Base-by-base conservation (phyloP, 2,329 filamentous ascomycete species). In the Aaosphaeria arxii region DNA sequence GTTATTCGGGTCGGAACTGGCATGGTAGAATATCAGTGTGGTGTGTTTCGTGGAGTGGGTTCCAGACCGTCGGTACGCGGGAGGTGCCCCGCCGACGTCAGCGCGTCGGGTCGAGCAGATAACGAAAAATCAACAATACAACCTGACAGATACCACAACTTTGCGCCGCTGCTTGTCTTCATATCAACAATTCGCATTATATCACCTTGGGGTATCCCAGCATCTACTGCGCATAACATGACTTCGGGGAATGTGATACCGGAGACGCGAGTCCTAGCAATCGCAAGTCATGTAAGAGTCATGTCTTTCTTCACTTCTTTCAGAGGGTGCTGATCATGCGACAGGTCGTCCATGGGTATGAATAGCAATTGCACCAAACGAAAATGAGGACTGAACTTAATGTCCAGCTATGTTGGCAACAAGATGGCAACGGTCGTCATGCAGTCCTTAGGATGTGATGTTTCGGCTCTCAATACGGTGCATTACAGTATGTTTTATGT, bases 371-470 rank as follows among this genome's bases (percentile, higher is more conserved):
- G 28, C 29, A 33, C 7, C 5, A 39, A 11, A 44, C 47, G 39
- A 28, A 38, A 36, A 9, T 13, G n/a, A 28, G 49, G 44, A 53
- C 64, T 69, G 42, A 70, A 24, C 45, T 17, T 39, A 24, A 31
- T 33, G 41, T 44, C 45, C 69, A 96, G 94, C 68, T 92, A 96
- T 80, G 94, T 99, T 58, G 94, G 94, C 44, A 99, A 99, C 71
- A 96, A 92, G 63, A 96, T 99, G 78, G 91, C 91, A 39, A 91
- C 91, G 1, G 95, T 96, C 66, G 89, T 91, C 57, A 87, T 99
- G 80, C 92, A 99, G 71, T 87, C 88, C 1, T 75, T 99, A 44
- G 94, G 94, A 42, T 96, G 91, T 66, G 92, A 99, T 63, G 92
- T 96, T 5, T 88, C 91, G 6, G 89, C 91, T 2, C 80, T 99